phyloP scores from a whole-genome alignment of 2,329 filamentous ascomycete genomes.

The Ophiostoma novo-ulmi region DNA sequence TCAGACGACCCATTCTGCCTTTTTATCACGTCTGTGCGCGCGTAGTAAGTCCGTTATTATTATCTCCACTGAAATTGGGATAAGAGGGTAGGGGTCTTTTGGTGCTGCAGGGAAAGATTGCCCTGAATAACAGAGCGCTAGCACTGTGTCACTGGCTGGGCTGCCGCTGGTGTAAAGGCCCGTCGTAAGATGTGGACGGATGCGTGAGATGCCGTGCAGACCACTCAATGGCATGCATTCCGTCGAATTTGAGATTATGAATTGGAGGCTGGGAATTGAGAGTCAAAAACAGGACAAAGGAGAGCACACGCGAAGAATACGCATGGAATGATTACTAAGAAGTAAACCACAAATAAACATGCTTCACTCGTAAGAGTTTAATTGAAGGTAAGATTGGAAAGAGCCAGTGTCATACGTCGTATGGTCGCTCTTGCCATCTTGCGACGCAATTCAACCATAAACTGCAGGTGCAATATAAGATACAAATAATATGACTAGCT shows the following conservation, averaged over 20 bases:
- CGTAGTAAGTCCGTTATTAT: background rate
- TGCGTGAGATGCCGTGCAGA: conserved; percentile 6
- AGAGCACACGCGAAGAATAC: background rate
- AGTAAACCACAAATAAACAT: background rate
- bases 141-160: background rate
- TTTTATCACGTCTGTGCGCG: background rate
- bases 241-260: no score
- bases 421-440: background rate
- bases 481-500: background rate
- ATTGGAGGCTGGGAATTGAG: background rate
- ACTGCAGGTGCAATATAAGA: background rate
- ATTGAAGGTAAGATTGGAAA: background rate
- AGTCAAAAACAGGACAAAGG: background rate
- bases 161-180: background rate
- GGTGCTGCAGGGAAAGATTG: background rate
- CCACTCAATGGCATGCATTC: conserved; percentile 6
- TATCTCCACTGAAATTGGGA: background rate
- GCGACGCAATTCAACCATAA: background rate
- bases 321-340: background rate
- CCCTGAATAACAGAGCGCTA: background rate
- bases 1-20: background rate
- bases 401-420: background rate
- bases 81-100: background rate
- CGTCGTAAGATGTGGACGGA: conserved; percentile 11
- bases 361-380: background rate